Base-by-base conservation (phyloP, 2,329 filamentous ascomycete species). In the Cladophialophora bantiana region DNA sequence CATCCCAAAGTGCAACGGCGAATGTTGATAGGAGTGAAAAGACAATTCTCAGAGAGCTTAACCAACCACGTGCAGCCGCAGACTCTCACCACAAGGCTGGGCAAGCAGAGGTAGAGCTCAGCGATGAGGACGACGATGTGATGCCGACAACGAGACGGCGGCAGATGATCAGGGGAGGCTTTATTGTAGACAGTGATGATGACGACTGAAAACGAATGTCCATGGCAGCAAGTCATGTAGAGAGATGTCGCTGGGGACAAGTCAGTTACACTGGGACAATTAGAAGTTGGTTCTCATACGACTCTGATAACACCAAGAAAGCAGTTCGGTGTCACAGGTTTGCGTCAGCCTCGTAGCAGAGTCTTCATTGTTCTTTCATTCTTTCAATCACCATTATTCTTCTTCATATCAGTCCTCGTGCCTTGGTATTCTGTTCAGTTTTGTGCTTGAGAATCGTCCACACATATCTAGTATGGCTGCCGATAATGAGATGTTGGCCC, bases 141-240 rank as follows among this genome's bases (percentile, higher is more conserved):
- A 55, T 65, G 7, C 62, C 68, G 4, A 26, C 62, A 40, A 42
- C 56, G 35, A 52, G 42, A 13, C 66, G 64, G 42, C 61, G 61
- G 31, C 58, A 65, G 64, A 63, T 62, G 45, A 36, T 62, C n/a
- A 26, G 69, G 20, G 71, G 62, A 32, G 72, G 72, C 3, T 72
- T 73, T 62, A 62, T 72, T 58, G 56, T 73, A 13, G 72, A 73
- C 36, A 72, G 71, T 55, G 72, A 72, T 61, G 72, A 73, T 36
- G 72, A 72, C 40, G 68, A 73, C 31, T 69, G 40, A 62, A 26
- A 26, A 26, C n/a, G 31, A 54, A 18, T 12, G 26, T 34, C 20
- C 13, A 50, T 52, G 34, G 35, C 15, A 50, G 31, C 34, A 36
- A 45, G 15, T 18, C 58, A 53, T 38, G 18, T 10, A 20, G 7